Evolutionary conservation across 768 basidiomycete species (phyloP), one percentile per base, ranked within the genome.

Genomic region (Guyanaporus albipodus): DNA sequence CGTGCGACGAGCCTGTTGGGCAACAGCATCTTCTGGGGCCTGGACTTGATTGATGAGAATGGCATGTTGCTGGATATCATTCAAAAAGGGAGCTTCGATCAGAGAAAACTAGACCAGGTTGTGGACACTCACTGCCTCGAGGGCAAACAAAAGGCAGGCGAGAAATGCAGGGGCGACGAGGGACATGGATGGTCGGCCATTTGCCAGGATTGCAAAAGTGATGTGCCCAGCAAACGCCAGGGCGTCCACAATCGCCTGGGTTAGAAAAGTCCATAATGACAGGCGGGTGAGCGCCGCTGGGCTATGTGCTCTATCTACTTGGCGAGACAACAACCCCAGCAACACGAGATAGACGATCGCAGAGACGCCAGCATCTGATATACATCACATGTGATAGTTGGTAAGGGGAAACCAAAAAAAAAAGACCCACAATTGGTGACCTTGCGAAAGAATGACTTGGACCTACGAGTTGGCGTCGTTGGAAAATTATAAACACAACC

Each of bases 161-260:
- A 94, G 59, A 58, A 92, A 94, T 0, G 90, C 89, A 2, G 92
- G 91, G 0, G 86, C 85, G 32, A 93, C 74, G 21, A 93, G 73
- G 1, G 90, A 83, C 19, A 95, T 65, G 2, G 90, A 91, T 2
- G 90, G 79, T 24, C 83, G 71, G 34, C 91, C 91, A 50, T 93
- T 87, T 3, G 87, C 82, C 29, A 93, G 69, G 46, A 94, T 85
- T 4, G 88, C 90, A 48, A 95, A 85, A 0, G 91, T 93, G 44
- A 93, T 82, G 57, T 94, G 90, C 0, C 86, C 87, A 17, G 88
- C 87, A 61, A 95, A 94, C 0, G 87, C 82, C 34, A 91, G 82
- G 0, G 87, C 79, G 59, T 96, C 92, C 17, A 89, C 77, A 1
- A 83, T 77, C 6, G 85, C 78, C 64, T 93, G 90, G 6, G 82